These are phyloP conservation scores for Paraconiothyrium brasiliense DNA, from an alignment of 2,329 filamentous ascomycete genomes.

Conservation along the genomic window DNA sequence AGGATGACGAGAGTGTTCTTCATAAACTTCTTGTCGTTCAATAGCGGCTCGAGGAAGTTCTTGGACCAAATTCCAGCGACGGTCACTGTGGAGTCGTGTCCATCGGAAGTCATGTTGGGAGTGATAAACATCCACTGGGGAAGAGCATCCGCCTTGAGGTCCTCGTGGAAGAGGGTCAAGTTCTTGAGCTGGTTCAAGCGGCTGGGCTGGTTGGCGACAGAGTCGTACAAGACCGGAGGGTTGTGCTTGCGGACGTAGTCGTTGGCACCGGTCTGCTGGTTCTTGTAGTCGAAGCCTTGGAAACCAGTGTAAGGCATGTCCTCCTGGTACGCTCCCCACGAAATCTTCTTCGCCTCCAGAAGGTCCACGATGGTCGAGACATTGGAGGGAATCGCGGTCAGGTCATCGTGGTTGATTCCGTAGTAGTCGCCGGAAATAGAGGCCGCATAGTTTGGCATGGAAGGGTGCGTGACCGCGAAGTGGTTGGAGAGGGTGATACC, in stretches of 20 bases:
- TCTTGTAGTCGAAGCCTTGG: conserved; percentile 66
- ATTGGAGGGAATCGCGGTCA: conserved; percentile 58
- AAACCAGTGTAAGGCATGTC: conserved; percentile 79
- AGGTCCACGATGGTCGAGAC: conserved; percentile 54
- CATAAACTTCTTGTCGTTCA: conserved; percentile 76
- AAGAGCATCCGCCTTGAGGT: conserved; percentile 33
- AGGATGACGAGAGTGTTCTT: conserved; percentile 78
- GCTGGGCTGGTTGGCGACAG: conserved; percentile 65
- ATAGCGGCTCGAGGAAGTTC: conserved; percentile 74
- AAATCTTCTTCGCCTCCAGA: conserved; percentile 53
- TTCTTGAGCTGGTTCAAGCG: conserved; percentile 79
- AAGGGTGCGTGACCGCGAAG: conserved; percentile 72
- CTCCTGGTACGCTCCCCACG: conserved; percentile 75
- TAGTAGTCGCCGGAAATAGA: conserved; percentile 76
- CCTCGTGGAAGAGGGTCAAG: conserved; percentile 69
- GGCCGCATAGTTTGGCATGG: conserved; percentile 79
- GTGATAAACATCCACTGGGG: conserved; percentile 49
- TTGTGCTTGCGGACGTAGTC: conserved; percentile 89
- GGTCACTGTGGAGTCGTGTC: conserved; percentile 75
- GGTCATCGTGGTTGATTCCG: conserved; percentile 74
- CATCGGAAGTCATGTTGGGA: conserved; percentile 79
- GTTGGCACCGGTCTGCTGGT: conserved; percentile 73
- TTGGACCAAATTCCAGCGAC: conserved; percentile 74
- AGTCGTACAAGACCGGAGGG: conserved; percentile 71
- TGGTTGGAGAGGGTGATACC: conserved; percentile 68